phyloP scores from a whole-genome alignment of 2,329 filamentous ascomycete species.

The Pseudopithomyces chartarum region DNA sequence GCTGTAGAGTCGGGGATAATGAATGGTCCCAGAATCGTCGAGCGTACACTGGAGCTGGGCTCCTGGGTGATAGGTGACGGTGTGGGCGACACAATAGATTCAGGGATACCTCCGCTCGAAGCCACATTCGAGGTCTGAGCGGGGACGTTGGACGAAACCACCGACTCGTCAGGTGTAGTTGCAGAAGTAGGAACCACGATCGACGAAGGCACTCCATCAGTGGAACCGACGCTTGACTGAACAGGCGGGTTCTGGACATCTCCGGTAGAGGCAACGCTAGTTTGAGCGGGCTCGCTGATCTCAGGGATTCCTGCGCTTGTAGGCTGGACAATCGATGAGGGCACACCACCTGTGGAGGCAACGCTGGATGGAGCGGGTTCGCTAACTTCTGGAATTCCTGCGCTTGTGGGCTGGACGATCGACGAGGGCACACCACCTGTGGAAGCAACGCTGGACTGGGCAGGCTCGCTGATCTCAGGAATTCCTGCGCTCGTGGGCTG shows the following conservation, averaged over 20 bases:
- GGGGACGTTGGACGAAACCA: not conserved
- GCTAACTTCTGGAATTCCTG: not conserved
- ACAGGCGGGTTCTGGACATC: constrained; percentile 5
- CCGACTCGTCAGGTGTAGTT: not conserved
- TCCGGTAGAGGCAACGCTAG: constrained; percentile 2
- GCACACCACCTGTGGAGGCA: constrained; percentile 10
- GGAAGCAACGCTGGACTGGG: constrained; percentile 2
- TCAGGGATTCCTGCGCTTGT: constrained; percentile 8
- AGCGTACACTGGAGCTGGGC: constrained; percentile 11
- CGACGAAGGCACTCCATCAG: constrained; percentile 9
- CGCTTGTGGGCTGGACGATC: constrained; percentile 19
- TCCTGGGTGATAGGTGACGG: not conserved
- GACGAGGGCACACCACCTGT: constrained; percentile 15
- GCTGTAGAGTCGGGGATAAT: constrained; percentile 25
- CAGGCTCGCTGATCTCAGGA: not conserved
- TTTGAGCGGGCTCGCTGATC: not conserved
- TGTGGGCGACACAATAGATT: constrained; percentile 8
- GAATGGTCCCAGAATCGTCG: constrained; percentile 20
- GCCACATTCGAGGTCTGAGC: constrained; percentile 4
- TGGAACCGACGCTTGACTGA: constrained; percentile 1
- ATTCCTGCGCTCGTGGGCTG: not conserved
- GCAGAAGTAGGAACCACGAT: not conserved
- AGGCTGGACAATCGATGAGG: constrained; percentile 18
- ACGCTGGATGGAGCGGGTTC: not conserved
- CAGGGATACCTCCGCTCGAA: constrained; percentile 14